phyloP scores from a whole-genome alignment of 2,329 filamentous ascomycete species.

The Phaeosphaeria sp. region DNA sequence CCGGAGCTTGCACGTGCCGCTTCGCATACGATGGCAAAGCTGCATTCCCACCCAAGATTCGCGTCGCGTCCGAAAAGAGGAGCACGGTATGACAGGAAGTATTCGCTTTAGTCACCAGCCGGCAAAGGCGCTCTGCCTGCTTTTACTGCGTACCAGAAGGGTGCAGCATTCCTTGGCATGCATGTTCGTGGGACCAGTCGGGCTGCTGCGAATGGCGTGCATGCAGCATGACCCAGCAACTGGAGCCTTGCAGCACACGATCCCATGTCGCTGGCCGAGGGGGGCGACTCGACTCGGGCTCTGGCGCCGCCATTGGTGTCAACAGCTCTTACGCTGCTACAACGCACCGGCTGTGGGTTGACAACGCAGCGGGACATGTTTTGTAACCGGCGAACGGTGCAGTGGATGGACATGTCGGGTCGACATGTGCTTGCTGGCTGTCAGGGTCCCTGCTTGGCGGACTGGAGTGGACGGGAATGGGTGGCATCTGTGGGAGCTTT shows the following conservation, averaged over 20 bases:
- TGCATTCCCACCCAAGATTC: not conserved
- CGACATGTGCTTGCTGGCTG: not conserved
- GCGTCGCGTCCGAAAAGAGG: too few species aligned
- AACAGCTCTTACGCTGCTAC: conserved; percentile 6
- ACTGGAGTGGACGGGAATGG: too few species aligned
- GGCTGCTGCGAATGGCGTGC: conserved; percentile 4
- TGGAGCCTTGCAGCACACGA: not conserved
- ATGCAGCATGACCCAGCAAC: conserved; percentile 2
- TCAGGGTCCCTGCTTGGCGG: not conserved
- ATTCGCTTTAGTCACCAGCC: too few species aligned
- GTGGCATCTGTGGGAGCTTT: not conserved
- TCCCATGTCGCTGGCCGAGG: conserved; percentile 6
- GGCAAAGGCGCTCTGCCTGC: not conserved
- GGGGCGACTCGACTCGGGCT: conserved; percentile 8
- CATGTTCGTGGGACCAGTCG: conserved; percentile 7
- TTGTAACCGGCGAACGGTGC: too few species aligned
- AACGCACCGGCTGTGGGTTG: conserved; percentile 17
- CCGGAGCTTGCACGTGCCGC: too few species aligned
- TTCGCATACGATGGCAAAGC: not conserved
- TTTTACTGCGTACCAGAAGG: too few species aligned
- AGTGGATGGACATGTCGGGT: too few species aligned
- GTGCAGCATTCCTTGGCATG: conserved; percentile 3
- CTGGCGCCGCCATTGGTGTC: conserved; percentile 10
- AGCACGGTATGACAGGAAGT: too few species aligned
- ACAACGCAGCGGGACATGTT: conserved; percentile 12